Percentiles rank a stretch among this genome's conserved stretches.
phyloP scores from a whole-genome alignment of 768 basidiomycete species.

The Agaricus subrufescens region DNA sequence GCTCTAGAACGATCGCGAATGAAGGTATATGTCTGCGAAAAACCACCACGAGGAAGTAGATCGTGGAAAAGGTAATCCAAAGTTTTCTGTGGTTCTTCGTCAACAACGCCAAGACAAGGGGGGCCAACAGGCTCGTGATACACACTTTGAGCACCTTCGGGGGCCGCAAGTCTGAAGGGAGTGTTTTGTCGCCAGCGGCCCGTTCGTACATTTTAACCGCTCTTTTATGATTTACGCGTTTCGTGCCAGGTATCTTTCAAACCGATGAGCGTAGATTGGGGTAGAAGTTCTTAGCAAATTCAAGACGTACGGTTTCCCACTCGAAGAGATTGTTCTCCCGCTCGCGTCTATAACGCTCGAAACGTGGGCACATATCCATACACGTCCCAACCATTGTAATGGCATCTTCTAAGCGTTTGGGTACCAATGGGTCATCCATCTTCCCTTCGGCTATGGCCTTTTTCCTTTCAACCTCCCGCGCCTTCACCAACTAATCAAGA shows the following conservation, averaged over 20 bases:
- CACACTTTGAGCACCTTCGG: conserved; percentile 74
- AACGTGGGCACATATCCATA: conserved; percentile 90
- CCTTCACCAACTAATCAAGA: conserved; percentile 56
- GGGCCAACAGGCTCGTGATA: not conserved
- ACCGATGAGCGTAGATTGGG: conserved; percentile 35
- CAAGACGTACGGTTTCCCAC: conserved; percentile 76
- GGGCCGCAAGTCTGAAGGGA: conserved; percentile 91
- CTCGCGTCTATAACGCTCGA: conserved; percentile 88
- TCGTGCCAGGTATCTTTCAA: conserved; percentile 72
- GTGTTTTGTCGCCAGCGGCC: conserved; percentile 85
- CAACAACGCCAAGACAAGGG: not conserved
- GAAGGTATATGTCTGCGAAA: conserved; percentile 71
- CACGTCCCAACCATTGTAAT: conserved; percentile 94
- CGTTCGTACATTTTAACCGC: conserved; percentile 97
- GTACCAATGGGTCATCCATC: conserved; percentile 82
- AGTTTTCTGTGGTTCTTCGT: conserved; percentile 50
- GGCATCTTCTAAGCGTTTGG: conserved; percentile 81
- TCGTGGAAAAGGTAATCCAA: conserved; percentile 91
- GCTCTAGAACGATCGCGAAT: conserved; percentile 89
- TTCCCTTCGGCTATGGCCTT: conserved; percentile 76
- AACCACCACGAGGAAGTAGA: conserved; percentile 65
- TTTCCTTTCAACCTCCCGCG: conserved; percentile 67
- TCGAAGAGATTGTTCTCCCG: conserved; percentile 83
- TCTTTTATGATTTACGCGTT: conserved; percentile 75
- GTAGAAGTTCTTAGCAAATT: conserved; percentile 13